A percentile compares a stretch with the other conserved stretches of the same genome.
Evolutionary conservation across 2,329 filamentous ascomycete species (phyloP).

Genomic region (Fusarium cicatricum): DNA sequence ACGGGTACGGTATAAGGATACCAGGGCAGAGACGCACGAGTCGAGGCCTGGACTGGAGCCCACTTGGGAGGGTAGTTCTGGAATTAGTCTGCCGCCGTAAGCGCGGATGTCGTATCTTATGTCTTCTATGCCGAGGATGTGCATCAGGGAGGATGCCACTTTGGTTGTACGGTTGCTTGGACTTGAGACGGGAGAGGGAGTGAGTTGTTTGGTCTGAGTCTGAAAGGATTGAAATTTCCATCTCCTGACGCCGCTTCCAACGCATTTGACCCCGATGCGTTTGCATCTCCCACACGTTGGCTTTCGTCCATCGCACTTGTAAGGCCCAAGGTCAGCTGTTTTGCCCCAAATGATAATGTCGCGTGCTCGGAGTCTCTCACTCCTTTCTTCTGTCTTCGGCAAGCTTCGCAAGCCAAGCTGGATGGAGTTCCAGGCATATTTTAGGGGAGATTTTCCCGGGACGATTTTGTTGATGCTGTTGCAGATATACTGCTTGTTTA

Average conservation of each 20-base stretch:
- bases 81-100: conserved; percentile 24
- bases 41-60: conserved; percentile 27
- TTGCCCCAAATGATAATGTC: no score
- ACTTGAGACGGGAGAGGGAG: not conserved
- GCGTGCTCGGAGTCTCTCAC: no score
- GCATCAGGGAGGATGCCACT: conserved; percentile 22
- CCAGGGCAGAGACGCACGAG: conserved; percentile 25
- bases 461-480: no score
- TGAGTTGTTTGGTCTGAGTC: not conserved
- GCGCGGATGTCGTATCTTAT: conserved; percentile 33
- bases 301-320: conserved; percentile 25
- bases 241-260: conserved; percentile 33
- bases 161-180: conserved; percentile 26
- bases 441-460: no score
- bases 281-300: conserved; percentile 32
- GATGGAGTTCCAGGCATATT: no score
- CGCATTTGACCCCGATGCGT: conserved; percentile 22
- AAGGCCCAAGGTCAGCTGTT: not conserved
- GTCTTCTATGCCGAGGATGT: conserved; percentile 32
- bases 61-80: conserved; percentile 26
- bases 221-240: conserved; percentile 27
- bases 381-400: no score
- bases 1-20: conserved; percentile 21
- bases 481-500: no score
- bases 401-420: no score